Base-by-base conservation (phyloP, 2,329 filamentous ascomycete species). In the Penicillium olsonii region DNA sequence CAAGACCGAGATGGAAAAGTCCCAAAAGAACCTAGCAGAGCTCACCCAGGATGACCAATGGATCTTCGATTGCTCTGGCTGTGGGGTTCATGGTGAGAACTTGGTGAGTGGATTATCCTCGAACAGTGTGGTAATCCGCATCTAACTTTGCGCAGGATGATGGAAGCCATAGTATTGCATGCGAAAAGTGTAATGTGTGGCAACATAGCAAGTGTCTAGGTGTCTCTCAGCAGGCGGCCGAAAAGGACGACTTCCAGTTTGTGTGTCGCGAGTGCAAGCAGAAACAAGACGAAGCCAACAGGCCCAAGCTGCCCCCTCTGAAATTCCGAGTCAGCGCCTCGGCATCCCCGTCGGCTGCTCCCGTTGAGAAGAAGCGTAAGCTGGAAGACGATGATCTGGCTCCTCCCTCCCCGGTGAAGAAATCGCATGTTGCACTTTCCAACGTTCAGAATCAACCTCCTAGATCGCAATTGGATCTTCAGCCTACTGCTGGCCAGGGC, bases 151-250 rank as follows among this genome's bases (percentile, higher is more conserved):
- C 7, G 14, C 54, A 83, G 79, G 94, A 99, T 62, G 94, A 97
- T 67, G 94, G 94, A 29, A 87, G 90, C 7, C 92, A 96, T 67
- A 96, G 91, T 67, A 85, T 99, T 56, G 88, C 92, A 22, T 99
- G 94, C 72, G 94, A 99, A 66, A 85, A 80, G 59, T 99, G 94
- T 76, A 95, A 87, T 66, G 87, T 95, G 40, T 99, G 94, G 94
- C 92, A 97, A 68, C 94, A 99, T 67, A 95, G 91, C 77, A 90
- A 88, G 62, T 99, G 94, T 66, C 82, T 96, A 52, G 87, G 86
- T 34, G 88, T 97, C 55, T 81, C 82, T 38, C 83, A 95, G 61
- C 75, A 81, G 52, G 87, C 92, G 54, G 92, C 91, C 0, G 92
- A 96, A 56, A 80, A 85, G 39, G 84, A 90, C 1, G 88, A 95